A percentile compares a stretch with the other conserved stretches of the same genome.
phyloP scores from a whole-genome alignment of 768 basidiomycete genomes.

The Lentinus tigrinus region DNA sequence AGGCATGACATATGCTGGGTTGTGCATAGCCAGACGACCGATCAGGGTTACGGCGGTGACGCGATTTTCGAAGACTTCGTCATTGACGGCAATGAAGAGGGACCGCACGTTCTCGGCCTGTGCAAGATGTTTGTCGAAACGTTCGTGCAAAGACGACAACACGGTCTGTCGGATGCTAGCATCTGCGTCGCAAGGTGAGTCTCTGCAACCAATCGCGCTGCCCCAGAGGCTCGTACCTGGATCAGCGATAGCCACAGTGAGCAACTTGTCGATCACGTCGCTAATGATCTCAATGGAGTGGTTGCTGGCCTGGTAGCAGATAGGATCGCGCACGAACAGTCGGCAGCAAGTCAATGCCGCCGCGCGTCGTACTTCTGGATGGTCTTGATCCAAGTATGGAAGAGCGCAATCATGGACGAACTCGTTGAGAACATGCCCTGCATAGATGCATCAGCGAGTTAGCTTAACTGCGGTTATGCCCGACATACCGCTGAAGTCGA shows the following conservation, averaged over 20 bases:
- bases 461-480: background rate
- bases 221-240: conserved; percentile 55
- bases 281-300: conserved; percentile 96
- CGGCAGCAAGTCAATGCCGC: conserved; percentile 91
- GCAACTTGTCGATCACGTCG: conserved; percentile 94
- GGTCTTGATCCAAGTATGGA: conserved; percentile 93
- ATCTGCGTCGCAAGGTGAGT: conserved; percentile 42
- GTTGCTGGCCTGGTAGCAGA: conserved; percentile 93
- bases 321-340: conserved; percentile 91
- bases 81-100: conserved; percentile 94
- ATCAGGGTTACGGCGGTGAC: conserved; percentile 89
- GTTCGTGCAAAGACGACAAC: conserved; percentile 81
- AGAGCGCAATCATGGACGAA: conserved; percentile 90
- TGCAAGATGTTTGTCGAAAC: conserved; percentile 95
- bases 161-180: conserved; percentile 84
- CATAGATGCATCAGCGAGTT: background rate
- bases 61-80: conserved; percentile 93
- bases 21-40: conserved; percentile 90
- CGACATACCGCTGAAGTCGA: conserved; percentile 85
- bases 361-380: conserved; percentile 80
- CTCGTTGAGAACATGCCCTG: conserved; percentile 92
- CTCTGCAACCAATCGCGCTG: background rate
- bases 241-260: conserved; percentile 95
- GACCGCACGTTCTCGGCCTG: conserved; percentile 99
- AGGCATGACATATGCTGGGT: conserved; percentile 99